Evolutionary conservation across 192 early-diverging fungal species (phyloP).

Genomic region (Gamsiella multidivaricata): DNA sequence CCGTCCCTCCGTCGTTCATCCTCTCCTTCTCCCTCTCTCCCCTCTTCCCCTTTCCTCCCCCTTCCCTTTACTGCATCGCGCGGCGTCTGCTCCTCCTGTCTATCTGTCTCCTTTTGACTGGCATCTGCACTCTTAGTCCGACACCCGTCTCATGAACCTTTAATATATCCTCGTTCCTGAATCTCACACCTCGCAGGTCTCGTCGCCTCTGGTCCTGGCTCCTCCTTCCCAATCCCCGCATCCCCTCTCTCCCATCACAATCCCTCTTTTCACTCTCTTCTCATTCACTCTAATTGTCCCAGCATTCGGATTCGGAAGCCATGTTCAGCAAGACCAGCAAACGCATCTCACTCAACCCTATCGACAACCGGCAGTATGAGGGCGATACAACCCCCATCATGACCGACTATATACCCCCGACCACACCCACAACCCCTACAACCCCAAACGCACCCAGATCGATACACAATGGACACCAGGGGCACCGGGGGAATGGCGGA

Average conservation of each 20-base stretch:
- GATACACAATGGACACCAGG: constrained; percentile 5
- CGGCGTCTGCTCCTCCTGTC: no score
- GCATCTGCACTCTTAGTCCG: no score
- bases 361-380: constrained; percentile 38
- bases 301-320: not conserved
- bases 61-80: no score
- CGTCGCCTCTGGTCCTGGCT: not conserved
- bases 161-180: no score
- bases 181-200: no score
- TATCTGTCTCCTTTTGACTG: no score
- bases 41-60: not conserved
- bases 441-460: constrained; percentile 16
- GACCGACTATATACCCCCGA: constrained; percentile 37
- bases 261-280: not conserved
- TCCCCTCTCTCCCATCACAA: not conserved
- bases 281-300: not conserved
- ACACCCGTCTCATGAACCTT: no score
- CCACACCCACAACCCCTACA: constrained; percentile 41
- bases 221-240: not conserved
- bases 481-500: constrained; percentile 8
- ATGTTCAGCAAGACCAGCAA: constrained; percentile 45
- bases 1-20: not conserved
- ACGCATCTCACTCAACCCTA: constrained; percentile 43
- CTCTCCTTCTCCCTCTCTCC: not conserved
- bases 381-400: constrained; percentile 43